These are phyloP conservation scores for Fusarium decemcellulare DNA, from an alignment of 2,329 filamentous ascomycete species.

Conservation along the genomic window DNA sequence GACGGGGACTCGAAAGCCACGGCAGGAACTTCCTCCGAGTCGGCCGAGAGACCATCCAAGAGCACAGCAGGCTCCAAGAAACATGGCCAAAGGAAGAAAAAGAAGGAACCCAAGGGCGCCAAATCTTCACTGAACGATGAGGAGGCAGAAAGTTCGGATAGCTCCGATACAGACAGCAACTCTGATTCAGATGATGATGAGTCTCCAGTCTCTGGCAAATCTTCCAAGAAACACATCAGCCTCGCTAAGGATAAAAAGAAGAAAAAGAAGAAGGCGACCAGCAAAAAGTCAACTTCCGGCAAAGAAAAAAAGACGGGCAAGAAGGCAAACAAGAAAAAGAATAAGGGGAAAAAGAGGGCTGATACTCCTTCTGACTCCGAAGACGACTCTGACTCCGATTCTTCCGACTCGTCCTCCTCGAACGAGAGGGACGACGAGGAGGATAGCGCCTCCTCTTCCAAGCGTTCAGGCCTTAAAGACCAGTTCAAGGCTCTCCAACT, in stretches of 20 bases:
- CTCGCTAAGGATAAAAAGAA: constrained; percentile 22
- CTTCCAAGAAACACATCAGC: constrained; percentile 31
- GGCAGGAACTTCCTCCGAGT: constrained; percentile 21
- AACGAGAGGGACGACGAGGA: constrained; percentile 35
- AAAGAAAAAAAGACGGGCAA: constrained; percentile 33
- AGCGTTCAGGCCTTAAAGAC: constrained; percentile 40
- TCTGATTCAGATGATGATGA: constrained; percentile 36
- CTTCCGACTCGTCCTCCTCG: constrained; percentile 42
- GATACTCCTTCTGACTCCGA: constrained; percentile 22
- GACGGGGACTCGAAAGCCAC: constrained; percentile 21
- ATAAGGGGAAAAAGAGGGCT: constrained; percentile 16
- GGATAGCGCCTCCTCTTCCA: constrained; percentile 17
- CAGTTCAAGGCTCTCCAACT: constrained; percentile 50
- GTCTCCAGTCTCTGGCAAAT: constrained; percentile 5
- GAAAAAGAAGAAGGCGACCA: constrained; percentile 23
- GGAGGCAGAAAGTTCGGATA: constrained; percentile 23
- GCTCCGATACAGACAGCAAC: constrained; percentile 24
- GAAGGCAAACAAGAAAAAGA: constrained; percentile 25
- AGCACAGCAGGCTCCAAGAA: constrained; percentile 30
- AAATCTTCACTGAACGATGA: constrained; percentile 16
- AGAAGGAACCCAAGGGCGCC: constrained; percentile 15
- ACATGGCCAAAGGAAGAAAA: constrained; percentile 26
- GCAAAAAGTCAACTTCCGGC: constrained; percentile 12
- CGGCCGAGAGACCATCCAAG: constrained; percentile 21
- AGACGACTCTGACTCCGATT: constrained; percentile 43